Evolutionary conservation across 371 early-diverging fungal genomes (phyloP), one percentile per base, ranked within the genome.

Genomic region (Mucor irregularis): DNA sequence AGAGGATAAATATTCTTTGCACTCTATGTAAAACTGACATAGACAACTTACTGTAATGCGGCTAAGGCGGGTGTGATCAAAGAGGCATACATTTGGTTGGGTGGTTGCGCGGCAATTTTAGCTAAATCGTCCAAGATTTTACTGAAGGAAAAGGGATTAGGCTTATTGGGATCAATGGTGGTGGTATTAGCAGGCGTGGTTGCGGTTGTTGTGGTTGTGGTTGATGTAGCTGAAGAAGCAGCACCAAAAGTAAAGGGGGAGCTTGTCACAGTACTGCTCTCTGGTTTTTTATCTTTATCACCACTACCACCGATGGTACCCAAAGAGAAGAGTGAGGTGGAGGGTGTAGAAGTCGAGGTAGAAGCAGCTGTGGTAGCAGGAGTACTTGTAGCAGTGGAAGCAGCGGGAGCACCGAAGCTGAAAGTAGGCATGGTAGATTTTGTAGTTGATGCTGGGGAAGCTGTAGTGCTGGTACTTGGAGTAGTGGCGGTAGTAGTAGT

Each of bases 111-210:
- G 7, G 71, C 61, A 29, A 53, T 44, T 53, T 55, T 59, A n/a
- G 46, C 52, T 43, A 64, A 31, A 24, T 70, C 67, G 26, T 70
- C 62, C 11, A 76, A 46, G 10, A 71, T 57, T 42, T 61, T 66
- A 11, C 56, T 31, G 39, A 76, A 66, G 2, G 73, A 70, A 31
- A 70, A 76, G 13, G 53, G 52, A 49, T 70, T 68, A 8, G 68
- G 66, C 49, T 68, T 51, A 8, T 47, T 21, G 10, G 59, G 62
- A 43, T 40, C 58, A 24, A 17, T 10, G 7, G 42, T n/a, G 5
- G 43, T 35, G 13, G 58, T 21, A 11, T 40, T 37, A 24, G 58
- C 26, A 6, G 48, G 14, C 3, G 58, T 42, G 45, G 66, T 17
- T 10, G 66, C 6, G 8, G 71, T 26, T 35, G 61, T 34, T 2